Base-by-base conservation (phyloP, 495 filamentous ascomycete genomes). In the Aspergillus bridgeri region DNA sequence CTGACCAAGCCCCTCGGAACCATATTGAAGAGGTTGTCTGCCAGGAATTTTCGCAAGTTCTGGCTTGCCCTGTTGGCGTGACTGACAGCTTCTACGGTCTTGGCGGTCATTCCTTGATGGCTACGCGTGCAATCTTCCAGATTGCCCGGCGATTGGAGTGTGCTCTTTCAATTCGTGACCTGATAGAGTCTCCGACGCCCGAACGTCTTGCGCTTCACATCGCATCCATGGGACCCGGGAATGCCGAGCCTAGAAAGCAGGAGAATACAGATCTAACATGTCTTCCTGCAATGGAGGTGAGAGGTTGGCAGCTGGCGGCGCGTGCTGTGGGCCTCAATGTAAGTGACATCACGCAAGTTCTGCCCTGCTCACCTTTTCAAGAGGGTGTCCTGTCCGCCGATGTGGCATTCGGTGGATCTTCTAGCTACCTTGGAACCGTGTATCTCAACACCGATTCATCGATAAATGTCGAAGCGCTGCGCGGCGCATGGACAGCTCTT, bases 61-160 rank as follows among this genome's bases (percentile, higher is more conserved):
- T 56, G 22, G 45, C 24, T 3, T 42, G 11, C 15, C 25, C 44
- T 8, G 54, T 56, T 0, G 45, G 54, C 6, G 19, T 50, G 18
- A 50, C 54, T 8, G 46, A 56, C 44, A 56, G 18, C 46, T 56
- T 56, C 24, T 56, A 29, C 44, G 23, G 24, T n/a, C 44, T 49
- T 5, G 54, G 54, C 24, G 54, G 54, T 13, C 54, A 56, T 44
- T 56, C 54, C 25, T 22, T 56, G 22, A 56, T 56, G 54, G 54
- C 45, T 3, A 56, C 47, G 3, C 44, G 44, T 19, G 24, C 29
- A 24, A 24, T 56, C 3, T 48, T 44, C 46, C n/a, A 18, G 27
- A 56, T 56, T 42, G 25, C 24, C n/a, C 17, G 42, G 27, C 54
- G 54, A 22, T n/a, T 56, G 18, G n/a, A 7, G 17, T 56, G 45